Conservation (phyloP, 2,329 filamentous ascomycete genomes). For the Phoma sp. region DNA sequence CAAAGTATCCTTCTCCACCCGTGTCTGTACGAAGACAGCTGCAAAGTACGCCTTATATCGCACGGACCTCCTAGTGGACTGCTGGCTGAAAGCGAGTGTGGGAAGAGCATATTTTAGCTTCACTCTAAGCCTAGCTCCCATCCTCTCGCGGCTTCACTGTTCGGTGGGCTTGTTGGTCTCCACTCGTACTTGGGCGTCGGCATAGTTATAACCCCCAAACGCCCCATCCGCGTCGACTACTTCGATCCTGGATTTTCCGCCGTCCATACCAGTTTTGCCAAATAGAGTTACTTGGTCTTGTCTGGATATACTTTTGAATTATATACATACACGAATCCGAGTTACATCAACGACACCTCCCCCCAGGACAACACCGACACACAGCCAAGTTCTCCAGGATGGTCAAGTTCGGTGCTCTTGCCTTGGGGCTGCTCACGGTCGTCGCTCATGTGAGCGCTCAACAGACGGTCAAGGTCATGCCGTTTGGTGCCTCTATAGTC, state of each 20-base stretch:
- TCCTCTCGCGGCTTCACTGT: not conserved
- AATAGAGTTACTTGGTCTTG: not conserved
- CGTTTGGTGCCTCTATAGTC: slow-evolving; percentile 46
- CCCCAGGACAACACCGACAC: not conserved
- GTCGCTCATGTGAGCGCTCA: slow-evolving; percentile 29
- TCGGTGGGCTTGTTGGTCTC: slow-evolving; percentile 1
- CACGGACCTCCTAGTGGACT: slow-evolving; percentile 5
- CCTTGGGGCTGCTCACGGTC: slow-evolving; percentile 30
- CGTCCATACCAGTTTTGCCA: not conserved
- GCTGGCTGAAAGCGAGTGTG: slow-evolving; percentile 12
- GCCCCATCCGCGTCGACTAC: not conserved
- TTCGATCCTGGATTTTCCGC: not conserved
- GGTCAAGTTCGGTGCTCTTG: slow-evolving; percentile 30
- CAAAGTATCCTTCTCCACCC: not conserved
- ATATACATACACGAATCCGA: slow-evolving; percentile 13
- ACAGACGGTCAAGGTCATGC: slow-evolving; percentile 42
- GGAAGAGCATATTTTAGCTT: slow-evolving; percentile 11
- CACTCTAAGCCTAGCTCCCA: slow-evolving; percentile 9
- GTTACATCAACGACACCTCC: not conserved
- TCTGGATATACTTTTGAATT: slow-evolving; percentile 8
- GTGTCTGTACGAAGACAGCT: slow-evolving; percentile 5
- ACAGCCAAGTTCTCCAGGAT: slow-evolving; percentile 13
- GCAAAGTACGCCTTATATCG: slow-evolving; percentile 7
- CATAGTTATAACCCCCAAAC: not conserved
- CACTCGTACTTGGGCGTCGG: slow-evolving; percentile 1